These are phyloP conservation scores for Parietaria judaica DNA, from an alignment of 306 rosid genomes.

Conservation along the genomic window DNA sequence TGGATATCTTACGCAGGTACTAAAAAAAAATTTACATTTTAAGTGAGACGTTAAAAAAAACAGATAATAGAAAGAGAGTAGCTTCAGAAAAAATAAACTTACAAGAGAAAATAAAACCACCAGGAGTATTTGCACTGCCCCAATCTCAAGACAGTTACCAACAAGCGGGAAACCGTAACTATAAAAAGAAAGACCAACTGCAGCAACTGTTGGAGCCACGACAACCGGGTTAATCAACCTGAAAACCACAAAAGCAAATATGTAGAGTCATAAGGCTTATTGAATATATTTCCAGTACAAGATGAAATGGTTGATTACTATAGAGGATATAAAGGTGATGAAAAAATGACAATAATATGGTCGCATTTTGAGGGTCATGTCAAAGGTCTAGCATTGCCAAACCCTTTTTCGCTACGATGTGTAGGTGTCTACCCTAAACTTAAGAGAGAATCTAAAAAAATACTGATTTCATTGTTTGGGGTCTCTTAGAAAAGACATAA, in stretches of 20 bases:
- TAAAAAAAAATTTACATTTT: conserved; percentile 24
- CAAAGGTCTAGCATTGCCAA: too few species aligned
- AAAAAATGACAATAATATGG: too few species aligned
- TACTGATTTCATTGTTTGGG: too few species aligned
- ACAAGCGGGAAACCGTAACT: conserved; percentile 89
- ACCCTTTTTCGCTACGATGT: too few species aligned
- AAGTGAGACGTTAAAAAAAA: neutral
- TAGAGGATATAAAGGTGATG: too few species aligned
- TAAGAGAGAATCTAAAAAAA: too few species aligned
- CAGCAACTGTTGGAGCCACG: conserved; percentile 95
- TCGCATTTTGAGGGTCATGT: too few species aligned
- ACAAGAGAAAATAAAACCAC: conserved; percentile 86
- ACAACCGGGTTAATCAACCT: conserved; percentile 98
- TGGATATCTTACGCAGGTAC: conserved; percentile 92
- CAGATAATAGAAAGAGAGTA: neutral
- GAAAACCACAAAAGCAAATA: conserved; percentile 16
- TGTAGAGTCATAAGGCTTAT: neutral
- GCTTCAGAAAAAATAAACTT: conserved; percentile 31
- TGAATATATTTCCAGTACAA: too few species aligned
- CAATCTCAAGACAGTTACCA: conserved; percentile 92
- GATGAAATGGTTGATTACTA: too few species aligned
- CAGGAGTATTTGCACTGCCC: conserved; percentile 81
- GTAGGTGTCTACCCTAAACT: too few species aligned
- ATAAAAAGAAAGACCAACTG: conserved; percentile 96
- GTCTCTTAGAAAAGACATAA: too few species aligned